Evolutionary conservation across 1,284 basidiomycete genomes (phyloP).

Genomic region (Ustilago esculenta): DNA sequence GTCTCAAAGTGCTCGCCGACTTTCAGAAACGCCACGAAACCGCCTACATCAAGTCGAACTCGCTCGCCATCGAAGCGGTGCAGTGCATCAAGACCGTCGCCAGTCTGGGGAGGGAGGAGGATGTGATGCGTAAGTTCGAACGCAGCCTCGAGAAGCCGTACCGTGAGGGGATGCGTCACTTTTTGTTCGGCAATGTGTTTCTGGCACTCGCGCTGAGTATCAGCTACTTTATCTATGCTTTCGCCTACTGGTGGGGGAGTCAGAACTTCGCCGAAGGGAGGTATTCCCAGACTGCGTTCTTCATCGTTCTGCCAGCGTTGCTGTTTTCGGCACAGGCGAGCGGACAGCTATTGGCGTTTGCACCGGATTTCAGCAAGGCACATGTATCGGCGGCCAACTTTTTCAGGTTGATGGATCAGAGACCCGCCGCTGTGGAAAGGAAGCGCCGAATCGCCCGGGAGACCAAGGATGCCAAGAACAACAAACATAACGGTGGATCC

Average conservation of each 20-base stretch:
- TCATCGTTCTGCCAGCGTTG: constrained; percentile 58
- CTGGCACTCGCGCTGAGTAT: constrained; percentile 56
- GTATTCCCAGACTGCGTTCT: constrained; percentile 56
- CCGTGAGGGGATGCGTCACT: constrained; percentile 47
- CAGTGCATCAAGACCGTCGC: constrained; percentile 56
- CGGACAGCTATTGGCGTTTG: constrained; percentile 60
- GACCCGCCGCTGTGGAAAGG: constrained; percentile 78
- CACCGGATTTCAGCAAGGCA: constrained; percentile 58
- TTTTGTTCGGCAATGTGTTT: constrained; percentile 52
- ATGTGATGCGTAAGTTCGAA: constrained; percentile 51
- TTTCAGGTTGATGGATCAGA: constrained; percentile 51
- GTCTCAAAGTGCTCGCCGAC: constrained; percentile 58
- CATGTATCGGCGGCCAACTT: constrained; percentile 55
- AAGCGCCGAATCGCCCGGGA: constrained; percentile 41
- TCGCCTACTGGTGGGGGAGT: constrained; percentile 63
- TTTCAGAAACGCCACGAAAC: constrained; percentile 60
- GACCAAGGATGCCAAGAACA: too few relatives aligned
- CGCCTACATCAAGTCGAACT: constrained; percentile 53
- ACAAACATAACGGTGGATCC: too few relatives aligned
- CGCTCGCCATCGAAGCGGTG: constrained; percentile 58
- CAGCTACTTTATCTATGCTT: constrained; percentile 61
- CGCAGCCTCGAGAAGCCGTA: constrained; percentile 49
- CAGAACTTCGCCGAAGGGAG: constrained; percentile 53
- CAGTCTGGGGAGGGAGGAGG: constrained; percentile 49
- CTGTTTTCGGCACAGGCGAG: constrained; percentile 61